These are phyloP conservation scores for Apiospora aurea DNA, from an alignment of 2,329 filamentous ascomycete genomes.

Conservation along the genomic window DNA sequence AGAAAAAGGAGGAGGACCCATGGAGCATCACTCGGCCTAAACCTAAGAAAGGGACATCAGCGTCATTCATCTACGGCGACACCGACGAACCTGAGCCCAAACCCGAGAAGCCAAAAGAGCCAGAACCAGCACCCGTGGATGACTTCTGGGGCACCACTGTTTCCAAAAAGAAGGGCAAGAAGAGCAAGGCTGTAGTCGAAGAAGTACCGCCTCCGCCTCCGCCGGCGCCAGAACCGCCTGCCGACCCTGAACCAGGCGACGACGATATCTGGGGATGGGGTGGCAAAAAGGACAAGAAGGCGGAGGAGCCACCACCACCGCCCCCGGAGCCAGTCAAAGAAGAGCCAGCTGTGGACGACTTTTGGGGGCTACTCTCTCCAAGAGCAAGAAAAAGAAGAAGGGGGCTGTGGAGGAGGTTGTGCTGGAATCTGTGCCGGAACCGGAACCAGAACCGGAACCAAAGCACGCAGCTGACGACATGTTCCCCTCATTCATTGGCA, in stretches of 20 bases:
- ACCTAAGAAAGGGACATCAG: slow-evolving; percentile 59
- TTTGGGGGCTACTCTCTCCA: slow-evolving; percentile 44
- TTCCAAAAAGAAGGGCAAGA: slow-evolving; percentile 34
- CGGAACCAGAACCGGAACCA: slow-evolving; percentile 22
- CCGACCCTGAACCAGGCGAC: slow-evolving; percentile 40
- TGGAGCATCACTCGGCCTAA: slow-evolving; percentile 57
- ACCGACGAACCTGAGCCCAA: slow-evolving; percentile 49
- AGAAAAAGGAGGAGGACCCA: slow-evolving; percentile 51
- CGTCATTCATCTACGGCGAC: slow-evolving; percentile 54
- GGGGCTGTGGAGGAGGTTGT: slow-evolving; percentile 31
- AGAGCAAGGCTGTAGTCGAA: slow-evolving; percentile 33
- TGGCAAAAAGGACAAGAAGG: slow-evolving; percentile 40
- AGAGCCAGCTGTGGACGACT: slow-evolving; percentile 37
- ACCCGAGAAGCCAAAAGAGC: slow-evolving; percentile 33
- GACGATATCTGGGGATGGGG: slow-evolving; percentile 46
- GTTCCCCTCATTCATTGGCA: slow-evolving; percentile 20
- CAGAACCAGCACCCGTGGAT: slow-evolving; percentile 29
- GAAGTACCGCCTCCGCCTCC: slow-evolving; percentile 27
- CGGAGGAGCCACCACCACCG: slow-evolving; percentile 34
- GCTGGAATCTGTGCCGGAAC: slow-evolving; percentile 21
- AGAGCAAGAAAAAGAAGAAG: slow-evolving; percentile 46
- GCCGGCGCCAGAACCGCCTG: slow-evolving; percentile 28
- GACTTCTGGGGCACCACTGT: slow-evolving; percentile 28
- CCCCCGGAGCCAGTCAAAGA: slow-evolving; percentile 31
- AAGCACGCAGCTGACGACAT: slow-evolving; percentile 24